Evolutionary conservation across 164 flowering plant genomes (phyloP), one percentile per base, ranked within the genome.

Genomic region (Sextonia rubra): DNA sequence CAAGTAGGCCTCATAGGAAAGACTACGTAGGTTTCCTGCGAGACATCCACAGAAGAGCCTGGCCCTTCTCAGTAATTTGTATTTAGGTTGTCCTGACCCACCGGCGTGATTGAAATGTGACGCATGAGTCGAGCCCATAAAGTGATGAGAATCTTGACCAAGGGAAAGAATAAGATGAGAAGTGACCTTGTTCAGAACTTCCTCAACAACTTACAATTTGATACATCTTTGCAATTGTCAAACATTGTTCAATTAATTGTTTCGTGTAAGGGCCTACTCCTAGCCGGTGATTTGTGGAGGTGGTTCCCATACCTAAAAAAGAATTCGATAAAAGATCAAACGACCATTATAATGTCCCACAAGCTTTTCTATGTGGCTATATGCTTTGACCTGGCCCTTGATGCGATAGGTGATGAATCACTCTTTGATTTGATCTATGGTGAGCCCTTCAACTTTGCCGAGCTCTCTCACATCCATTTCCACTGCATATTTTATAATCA

Each of bases 111-210:
- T 37, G 44, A 27, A 64, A 5, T 64, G 37, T 18, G 47, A 14
- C 44, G 20, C 15, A 17, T 61, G 15, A 23, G 64, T 7, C 9
- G 67, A 64, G 44, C 44, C 27, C 37, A 64, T 27, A n/a, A 18
- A 64, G 22, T 64, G 67, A 64, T 29, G 67, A 18, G 67, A 64
- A 27, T 8, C 37, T 64, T 64, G 67, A 64, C 67, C 24, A 11
- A 1, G 11, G 65, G 15, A 64, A 64, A 64, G 44, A 29, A 64
- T 2, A 52, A 52, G 44, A 37, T 37, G 44, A 62, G 65, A 62
- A 23, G 24, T 62, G 65, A 62, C 27, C 32, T 2, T 23, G 26
- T 29, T 30, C 4, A 29, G 2, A 64, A 29, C 44, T 14, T 18
- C 22, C 3, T 12, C 67, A 22, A 8, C 25, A 23, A n/a, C 12